phyloP scores from a whole-genome alignment of 1,284 basidiomycete genomes.

The Apiotrichum siamense region DNA sequence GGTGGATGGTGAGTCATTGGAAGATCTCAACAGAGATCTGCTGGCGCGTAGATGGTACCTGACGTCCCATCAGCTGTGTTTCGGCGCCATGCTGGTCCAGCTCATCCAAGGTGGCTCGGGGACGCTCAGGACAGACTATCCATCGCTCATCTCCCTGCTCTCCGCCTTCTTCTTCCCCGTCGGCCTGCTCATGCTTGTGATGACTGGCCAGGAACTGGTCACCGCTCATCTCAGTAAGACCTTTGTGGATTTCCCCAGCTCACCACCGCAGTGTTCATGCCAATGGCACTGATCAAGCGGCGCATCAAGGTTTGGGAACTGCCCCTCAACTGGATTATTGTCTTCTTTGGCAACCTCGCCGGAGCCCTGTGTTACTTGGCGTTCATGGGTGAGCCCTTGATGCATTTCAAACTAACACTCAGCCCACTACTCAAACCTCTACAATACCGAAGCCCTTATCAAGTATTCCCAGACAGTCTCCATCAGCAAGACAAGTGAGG shows the following conservation, averaged over 20 bases:
- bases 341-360: constrained; percentile 43
- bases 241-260: background rate
- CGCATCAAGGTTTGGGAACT: constrained; percentile 22
- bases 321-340: constrained; percentile 37
- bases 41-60: too few species aligned
- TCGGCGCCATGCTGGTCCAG: constrained; percentile 26
- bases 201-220: constrained; percentile 24
- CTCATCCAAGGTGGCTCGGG: constrained; percentile 20
- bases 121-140: constrained; percentile 17
- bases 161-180: constrained; percentile 26
- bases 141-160: constrained; percentile 19
- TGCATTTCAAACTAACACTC: background rate
- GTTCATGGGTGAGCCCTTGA: constrained; percentile 19
- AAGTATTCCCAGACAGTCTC: constrained; percentile 17
- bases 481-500: constrained; percentile 21
- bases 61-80: too few species aligned
- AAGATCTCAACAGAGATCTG: too few species aligned
- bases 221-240: constrained; percentile 26
- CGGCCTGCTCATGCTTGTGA: constrained; percentile 27
- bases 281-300: constrained; percentile 21
- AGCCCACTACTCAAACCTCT: constrained; percentile 24
- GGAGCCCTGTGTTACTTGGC: constrained; percentile 40
- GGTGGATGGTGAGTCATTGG: constrained; percentile 19
- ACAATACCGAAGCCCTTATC: constrained; percentile 15
- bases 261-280: constrained; percentile 19